phyloP scores from a whole-genome alignment of 495 filamentous ascomycete genomes.

The Penicillium coprophilum region DNA sequence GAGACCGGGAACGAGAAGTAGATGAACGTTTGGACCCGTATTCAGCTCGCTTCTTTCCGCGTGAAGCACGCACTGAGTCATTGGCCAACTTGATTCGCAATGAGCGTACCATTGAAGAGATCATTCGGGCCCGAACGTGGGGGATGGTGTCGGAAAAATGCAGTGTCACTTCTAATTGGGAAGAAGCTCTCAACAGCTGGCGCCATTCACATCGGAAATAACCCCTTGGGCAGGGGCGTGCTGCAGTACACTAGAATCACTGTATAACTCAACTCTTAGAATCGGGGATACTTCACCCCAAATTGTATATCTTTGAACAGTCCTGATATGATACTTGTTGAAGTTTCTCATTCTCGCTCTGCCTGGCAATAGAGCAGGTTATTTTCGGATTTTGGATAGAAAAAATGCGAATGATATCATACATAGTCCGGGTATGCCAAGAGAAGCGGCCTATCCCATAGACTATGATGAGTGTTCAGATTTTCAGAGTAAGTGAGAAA shows the following conservation, averaged over 20 bases:
- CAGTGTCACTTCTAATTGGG: conserved; percentile 57
- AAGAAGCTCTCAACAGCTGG: conserved; percentile 64
- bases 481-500: background rate
- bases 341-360: background rate
- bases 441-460: background rate
- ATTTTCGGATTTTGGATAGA: background rate
- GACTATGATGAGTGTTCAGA: background rate
- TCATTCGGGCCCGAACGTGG: conserved; percentile 84
- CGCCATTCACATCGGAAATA: conserved; percentile 42
- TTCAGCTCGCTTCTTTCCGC: conserved; percentile 77
- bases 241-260: background rate
- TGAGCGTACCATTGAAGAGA: conserved; percentile 83
- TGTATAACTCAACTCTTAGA: conserved; percentile 7
- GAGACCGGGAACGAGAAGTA: conserved; percentile 71
- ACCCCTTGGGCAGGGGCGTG: background rate
- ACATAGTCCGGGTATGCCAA: background rate
- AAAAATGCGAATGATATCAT: background rate
- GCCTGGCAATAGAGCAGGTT: background rate
- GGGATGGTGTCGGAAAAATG: conserved; percentile 77
- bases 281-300: background rate
- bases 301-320: background rate
- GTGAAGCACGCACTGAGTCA: conserved; percentile 79
- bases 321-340: background rate
- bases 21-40: conserved; percentile 94
- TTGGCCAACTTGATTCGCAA: conserved; percentile 76